phyloP scores from a whole-genome alignment of 768 basidiomycete species.

The Coprinopsis strossmayeri region DNA sequence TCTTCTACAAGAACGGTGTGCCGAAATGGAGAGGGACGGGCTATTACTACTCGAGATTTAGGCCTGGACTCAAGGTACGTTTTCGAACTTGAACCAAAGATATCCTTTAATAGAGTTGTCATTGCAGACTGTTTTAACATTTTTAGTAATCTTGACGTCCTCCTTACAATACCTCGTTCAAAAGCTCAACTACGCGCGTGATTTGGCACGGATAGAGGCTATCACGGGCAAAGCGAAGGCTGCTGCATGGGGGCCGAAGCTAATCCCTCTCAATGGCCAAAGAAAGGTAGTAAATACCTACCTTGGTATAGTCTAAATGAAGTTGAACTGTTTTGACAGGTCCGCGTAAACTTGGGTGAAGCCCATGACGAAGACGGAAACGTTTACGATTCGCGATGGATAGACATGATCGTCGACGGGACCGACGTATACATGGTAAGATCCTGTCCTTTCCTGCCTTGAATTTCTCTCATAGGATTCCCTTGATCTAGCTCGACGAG shows the following conservation, averaged over 20 bases:
- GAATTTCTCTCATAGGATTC: constrained; percentile 1
- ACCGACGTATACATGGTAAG: constrained; percentile 66
- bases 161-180: constrained; percentile 79
- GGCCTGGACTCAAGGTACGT: constrained; percentile 74
- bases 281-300: constrained; percentile 49
- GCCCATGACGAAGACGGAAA: constrained; percentile 54
- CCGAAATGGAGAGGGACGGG: constrained; percentile 95
- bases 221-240: constrained; percentile 56
- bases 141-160: constrained; percentile 74
- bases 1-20: constrained; percentile 97
- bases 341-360: constrained; percentile 65
- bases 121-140: constrained; percentile 64
- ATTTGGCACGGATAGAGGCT: constrained; percentile 60
- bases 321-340: constrained; percentile 33
- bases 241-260: constrained; percentile 79
- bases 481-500: constrained; percentile 46
- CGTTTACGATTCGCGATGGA: constrained; percentile 37
- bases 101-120: no score
- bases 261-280: constrained; percentile 53
- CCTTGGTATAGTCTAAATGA: neutral
- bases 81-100: neutral
- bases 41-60: constrained; percentile 94
- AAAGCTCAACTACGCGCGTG: constrained; percentile 66
- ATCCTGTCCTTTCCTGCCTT: neutral
- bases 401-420: constrained; percentile 82